Evolutionary conservation across 2,329 filamentous ascomycete species (phyloP), one percentile per base, ranked within the genome.

Genomic region (Colletotrichum filicis): DNA sequence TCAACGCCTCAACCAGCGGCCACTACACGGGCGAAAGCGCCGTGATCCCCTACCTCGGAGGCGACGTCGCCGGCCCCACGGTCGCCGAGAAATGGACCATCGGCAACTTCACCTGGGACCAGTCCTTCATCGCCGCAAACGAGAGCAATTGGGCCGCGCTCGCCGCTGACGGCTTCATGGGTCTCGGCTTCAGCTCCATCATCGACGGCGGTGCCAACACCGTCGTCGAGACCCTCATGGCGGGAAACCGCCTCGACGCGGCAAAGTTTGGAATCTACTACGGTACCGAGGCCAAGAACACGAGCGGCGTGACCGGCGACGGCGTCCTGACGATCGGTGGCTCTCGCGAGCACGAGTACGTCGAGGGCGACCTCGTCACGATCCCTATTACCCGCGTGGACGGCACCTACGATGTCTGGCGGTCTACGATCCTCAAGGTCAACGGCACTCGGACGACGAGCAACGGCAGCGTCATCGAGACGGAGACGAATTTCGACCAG

Each of bases 111-210:
- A 74, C 73, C 1, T 83, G 80, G 79, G 73, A 74, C 4, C 77
- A 79, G 35, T 67, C 75, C 14, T 82, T 82, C 64, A 75, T 83
- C 7, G 75, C 77, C 12, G 79, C 78, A 28, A 79, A 79, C 68
- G 68, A 78, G 64, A 79, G 74, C 61, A 76, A 66, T 26, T 83
- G 80, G 81, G 68, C 68, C 0, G 59, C 76, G 7, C 75, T 79
- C 7, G 74, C 82, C 0, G 79, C 77, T 4, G 79, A 82, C 57
- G 82, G 82, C 26, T 83, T 83, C 74, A 66, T 83, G 37, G 82
- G 82, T 0, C 74, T 83, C 3, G 78, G 77, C 2, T 83, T 83
- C 35, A 72, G 74, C 19, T 78, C 77, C 26, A 82, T 83, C 57
- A 59, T 77, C 9, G 80, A 79, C 5, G 78, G 76, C 16, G 75